Evolutionary conservation across 805 yeast genomes (phyloP).

Genomic region (Torulaspora quercuum): DNA sequence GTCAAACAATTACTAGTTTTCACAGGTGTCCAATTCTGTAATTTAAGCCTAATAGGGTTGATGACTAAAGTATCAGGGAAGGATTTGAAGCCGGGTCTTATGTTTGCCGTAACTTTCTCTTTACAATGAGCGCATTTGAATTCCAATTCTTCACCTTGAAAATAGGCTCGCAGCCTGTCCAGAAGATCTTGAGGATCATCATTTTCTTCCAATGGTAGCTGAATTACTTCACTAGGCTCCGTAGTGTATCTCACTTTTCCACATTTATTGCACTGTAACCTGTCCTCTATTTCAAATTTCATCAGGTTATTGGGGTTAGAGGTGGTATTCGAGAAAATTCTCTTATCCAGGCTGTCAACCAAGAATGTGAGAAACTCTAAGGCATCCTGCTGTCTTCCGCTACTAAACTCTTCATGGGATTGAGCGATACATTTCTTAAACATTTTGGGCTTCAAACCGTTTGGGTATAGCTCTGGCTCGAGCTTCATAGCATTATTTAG

Average conservation of each 20-base stretch:
- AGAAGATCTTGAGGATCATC: slow-evolving; percentile 40
- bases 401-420: slow-evolving; percentile 75
- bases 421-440: slow-evolving; percentile 76
- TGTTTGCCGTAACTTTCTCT: slow-evolving; percentile 25
- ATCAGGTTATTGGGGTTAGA: slow-evolving; percentile 52
- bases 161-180: slow-evolving; percentile 48
- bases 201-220: slow-evolving; percentile 49
- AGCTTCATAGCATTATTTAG: slow-evolving; percentile 67
- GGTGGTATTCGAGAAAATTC: slow-evolving; percentile 34
- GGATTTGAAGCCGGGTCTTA: slow-evolving; percentile 36
- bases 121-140: slow-evolving; percentile 60
- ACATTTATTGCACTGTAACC: slow-evolving; percentile 54
- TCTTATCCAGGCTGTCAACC: slow-evolving; percentile 55
- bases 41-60: slow-evolving; percentile 72
- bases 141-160: slow-evolving; percentile 58
- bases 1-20: slow-evolving; percentile 73
- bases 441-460: slow-evolving; percentile 72
- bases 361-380: slow-evolving; percentile 79
- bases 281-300: slow-evolving; percentile 62
- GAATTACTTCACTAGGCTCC: slow-evolving; percentile 58
- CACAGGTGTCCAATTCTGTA: slow-evolving; percentile 86
- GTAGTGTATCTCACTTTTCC: slow-evolving; percentile 53
- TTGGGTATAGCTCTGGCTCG: slow-evolving; percentile 53
- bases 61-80: slow-evolving; percentile 70
- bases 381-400: slow-evolving; percentile 93